Evolutionary conservation across 2,329 filamentous ascomycete species (phyloP).

Genomic region (Aspergillus alliaceus): DNA sequence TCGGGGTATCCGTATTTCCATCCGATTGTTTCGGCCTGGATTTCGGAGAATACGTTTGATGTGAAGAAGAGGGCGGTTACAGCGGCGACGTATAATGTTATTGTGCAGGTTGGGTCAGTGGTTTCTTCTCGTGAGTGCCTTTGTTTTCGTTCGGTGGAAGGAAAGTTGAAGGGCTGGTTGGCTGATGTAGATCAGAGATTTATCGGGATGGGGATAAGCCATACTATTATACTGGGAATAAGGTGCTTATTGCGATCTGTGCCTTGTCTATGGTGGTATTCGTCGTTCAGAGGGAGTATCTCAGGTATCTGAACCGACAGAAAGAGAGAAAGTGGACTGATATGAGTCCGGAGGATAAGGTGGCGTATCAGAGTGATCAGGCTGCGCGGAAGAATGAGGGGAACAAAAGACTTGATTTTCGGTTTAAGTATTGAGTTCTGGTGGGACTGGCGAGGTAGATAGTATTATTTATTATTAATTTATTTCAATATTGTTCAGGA

Average conservation of each 20-base stretch:
- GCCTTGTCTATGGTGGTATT: conserved; percentile 50
- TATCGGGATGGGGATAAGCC: conserved; percentile 52
- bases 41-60: conserved; percentile 30
- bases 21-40: conserved; percentile 42
- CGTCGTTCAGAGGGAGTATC: conserved; percentile 47
- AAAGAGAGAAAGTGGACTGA: conserved; percentile 50
- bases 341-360: conserved; percentile 48
- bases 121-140: conserved; percentile 28
- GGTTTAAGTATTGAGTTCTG: conserved; percentile 46
- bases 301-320: conserved; percentile 50
- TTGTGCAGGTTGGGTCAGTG: conserved; percentile 31
- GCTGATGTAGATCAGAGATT: conserved; percentile 38
- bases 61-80: conserved; percentile 31
- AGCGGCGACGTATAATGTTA: conserved; percentile 35
- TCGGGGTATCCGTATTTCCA: conserved; percentile 58
- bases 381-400: conserved; percentile 48
- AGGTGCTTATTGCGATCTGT: conserved; percentile 53
- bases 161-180: background rate
- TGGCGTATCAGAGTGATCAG: conserved; percentile 49
- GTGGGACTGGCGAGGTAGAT: background rate
- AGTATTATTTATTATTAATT: too few species aligned
- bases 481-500: too few species aligned
- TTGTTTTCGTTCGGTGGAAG: background rate
- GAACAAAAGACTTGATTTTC: conserved; percentile 53
- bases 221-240: conserved; percentile 57